Evolutionary conservation across 805 yeast genomes (phyloP).

Genomic region (Pichia scutulata): DNA sequence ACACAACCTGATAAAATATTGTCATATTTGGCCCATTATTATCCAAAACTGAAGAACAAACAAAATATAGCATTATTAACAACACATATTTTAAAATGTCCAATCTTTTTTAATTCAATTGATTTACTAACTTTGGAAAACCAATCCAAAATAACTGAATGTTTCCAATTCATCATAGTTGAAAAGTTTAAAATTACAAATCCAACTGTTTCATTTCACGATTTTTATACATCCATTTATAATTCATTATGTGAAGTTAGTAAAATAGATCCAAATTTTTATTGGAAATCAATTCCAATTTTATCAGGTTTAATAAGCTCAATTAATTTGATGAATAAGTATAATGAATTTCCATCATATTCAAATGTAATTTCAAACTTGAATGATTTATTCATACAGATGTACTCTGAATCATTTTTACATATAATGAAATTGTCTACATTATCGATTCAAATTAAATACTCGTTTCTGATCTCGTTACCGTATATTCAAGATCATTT

Average conservation of each 20-base stretch:
- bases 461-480: neutral
- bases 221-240: constrained; percentile 30
- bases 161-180: constrained; percentile 37
- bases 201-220: constrained; percentile 40
- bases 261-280: constrained; percentile 10
- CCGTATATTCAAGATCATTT: neutral
- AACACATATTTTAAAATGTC: constrained; percentile 37
- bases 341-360: constrained; percentile 23
- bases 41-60: constrained; percentile 42
- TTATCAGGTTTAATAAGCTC: constrained; percentile 39
- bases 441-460: neutral
- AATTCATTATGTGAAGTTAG: neutral
- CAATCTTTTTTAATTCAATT: constrained; percentile 26
- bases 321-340: constrained; percentile 19
- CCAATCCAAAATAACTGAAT: constrained; percentile 37
- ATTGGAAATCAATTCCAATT: constrained; percentile 43
- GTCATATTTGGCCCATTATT: constrained; percentile 43
- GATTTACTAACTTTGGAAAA: constrained; percentile 24
- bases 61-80: constrained; percentile 39
- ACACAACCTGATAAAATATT: constrained; percentile 25
- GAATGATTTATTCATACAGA: neutral
- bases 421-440: neutral
- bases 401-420: neutral
- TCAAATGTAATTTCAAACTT: constrained; percentile 16
- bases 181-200: constrained; percentile 39